Percentiles rank a stretch among this genome's conserved stretches.
Evolutionary conservation across 2,329 filamentous ascomycete genomes (phyloP).

Genomic region (Pestalotiopsis sp.): DNA sequence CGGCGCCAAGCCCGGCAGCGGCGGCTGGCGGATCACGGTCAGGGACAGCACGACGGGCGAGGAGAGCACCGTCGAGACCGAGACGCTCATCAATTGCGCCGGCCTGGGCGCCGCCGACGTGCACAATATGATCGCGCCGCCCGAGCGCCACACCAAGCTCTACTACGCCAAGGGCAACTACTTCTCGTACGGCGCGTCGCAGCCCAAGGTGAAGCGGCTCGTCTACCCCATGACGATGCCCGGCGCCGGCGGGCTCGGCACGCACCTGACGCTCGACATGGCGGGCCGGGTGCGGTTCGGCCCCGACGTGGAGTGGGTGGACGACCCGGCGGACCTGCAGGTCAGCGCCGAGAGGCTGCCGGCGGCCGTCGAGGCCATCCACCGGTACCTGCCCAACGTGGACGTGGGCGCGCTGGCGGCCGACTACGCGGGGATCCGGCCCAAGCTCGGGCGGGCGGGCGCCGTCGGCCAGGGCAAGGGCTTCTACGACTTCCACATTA

Average conservation of each 20-base stretch:
- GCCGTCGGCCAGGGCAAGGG: constrained; percentile 65
- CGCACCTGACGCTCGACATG: constrained; percentile 91
- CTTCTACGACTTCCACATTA: constrained; percentile 84
- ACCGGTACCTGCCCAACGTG: constrained; percentile 75
- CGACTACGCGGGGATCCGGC: constrained; percentile 90
- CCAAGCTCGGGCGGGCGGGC: constrained; percentile 69
- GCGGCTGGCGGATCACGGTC: constrained; percentile 71
- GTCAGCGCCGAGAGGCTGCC: constrained; percentile 65
- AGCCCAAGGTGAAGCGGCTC: constrained; percentile 68
- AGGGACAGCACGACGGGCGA: constrained; percentile 48
- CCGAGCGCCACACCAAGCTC: constrained; percentile 55
- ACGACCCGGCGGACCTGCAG: constrained; percentile 67
- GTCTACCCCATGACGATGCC: constrained; percentile 87
- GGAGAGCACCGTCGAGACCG: constrained; percentile 64
- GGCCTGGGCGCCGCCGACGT: constrained; percentile 77
- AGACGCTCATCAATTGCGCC: constrained; percentile 82
- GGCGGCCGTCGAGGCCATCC: constrained; percentile 74
- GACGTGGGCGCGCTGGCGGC: constrained; percentile 66
- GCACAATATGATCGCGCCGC: constrained; percentile 78
- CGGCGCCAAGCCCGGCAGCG: constrained; percentile 42
- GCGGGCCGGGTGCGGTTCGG: constrained; percentile 85
- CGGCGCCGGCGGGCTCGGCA: constrained; percentile 83
- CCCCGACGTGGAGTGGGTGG: constrained; percentile 93
- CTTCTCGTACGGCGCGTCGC: constrained; percentile 75
- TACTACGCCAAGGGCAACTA: constrained; percentile 96